Base-by-base conservation (phyloP, 1,284 basidiomycete species). In the Cutaneotrichosporon sp. region DNA sequence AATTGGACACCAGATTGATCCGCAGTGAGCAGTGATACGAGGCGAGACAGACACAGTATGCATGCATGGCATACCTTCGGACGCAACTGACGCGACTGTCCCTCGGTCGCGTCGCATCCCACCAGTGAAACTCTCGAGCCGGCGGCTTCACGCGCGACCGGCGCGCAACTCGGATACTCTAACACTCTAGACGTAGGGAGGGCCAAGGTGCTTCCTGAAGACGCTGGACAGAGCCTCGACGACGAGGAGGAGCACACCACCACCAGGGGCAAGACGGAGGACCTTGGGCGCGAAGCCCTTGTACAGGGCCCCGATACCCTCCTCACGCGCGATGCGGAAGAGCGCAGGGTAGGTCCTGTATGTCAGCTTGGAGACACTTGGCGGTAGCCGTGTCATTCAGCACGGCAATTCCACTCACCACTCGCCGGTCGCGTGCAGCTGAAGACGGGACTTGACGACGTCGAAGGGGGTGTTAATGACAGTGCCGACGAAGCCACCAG, bases 361-460 rank as follows among this genome's bases (percentile, higher is more conserved):
- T n/a, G 44, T 46, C 31, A 46, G 44, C 33, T 8, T 16, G 10
- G 4, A n/a, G 34, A 19, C 16, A 16, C n/a, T n/a, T n/a, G n/a
- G n/a, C n/a, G n/a, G n/a, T n/a, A n/a, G n/a, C n/a, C n/a, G n/a
- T n/a, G n/a, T n/a, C n/a, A n/a, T n/a, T n/a, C n/a, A n/a, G n/a
- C n/a, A n/a, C n/a, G n/a, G n/a, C n/a, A n/a, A n/a, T 5, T 14
- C 4, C 20, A 46, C 44, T 46, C 32, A 46, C 44, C 74, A 75
- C 54, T 89, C 88, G 73, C 91, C 91, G 46, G 92, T 89, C 85
- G 93, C 94, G 76, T 90, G 75, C 83, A 29, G 86, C 81, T 64
- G 82, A 71, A 98, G 92, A 51, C 96, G 85, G 20, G 90, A 93
- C 77, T 98, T 98, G 61, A 97, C 90, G 44, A 98, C 90, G 80